Base-by-base conservation (phyloP, 2,329 filamentous ascomycete genomes). In the Triangularia setosa region DNA sequence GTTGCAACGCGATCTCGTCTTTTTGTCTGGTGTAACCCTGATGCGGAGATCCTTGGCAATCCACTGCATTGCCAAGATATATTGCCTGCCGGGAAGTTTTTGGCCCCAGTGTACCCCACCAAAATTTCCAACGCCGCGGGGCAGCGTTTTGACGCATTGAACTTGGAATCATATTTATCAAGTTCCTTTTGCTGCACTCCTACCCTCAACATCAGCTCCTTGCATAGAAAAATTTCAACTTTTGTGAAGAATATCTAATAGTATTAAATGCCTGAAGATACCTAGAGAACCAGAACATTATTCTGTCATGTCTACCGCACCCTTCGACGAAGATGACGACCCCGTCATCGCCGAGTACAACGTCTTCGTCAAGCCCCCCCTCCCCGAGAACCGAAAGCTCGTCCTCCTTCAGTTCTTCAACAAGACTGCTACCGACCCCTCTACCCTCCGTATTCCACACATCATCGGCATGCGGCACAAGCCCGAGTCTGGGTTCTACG, bases 401-500 rank as follows among this genome's bases (percentile, higher is more conserved):
- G 89, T 94, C 72, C 85, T 98, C 68, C 85, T 99, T 55, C 93
- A 98, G 79, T 96, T 96, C 76, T 90, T 93, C 25, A 93, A 93
- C 78, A 90, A 91, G 67, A 82, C 83, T 44, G 81, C 86, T 64
- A 81, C 85, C 48, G 84, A 89, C 67, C 73, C 77, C 11, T 72
- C 77, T 56, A 76, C 74, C 61, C 70, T 75, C 60, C 82, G 85
- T 5, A 90, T 90, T 77, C 84, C 84, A 62, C 82, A 85, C 23
- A 90, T 94, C 11, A 80, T 86, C 16, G 87, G 90, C 71, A 81
- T 98, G 72, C 92, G 94, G 69, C 80, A 97, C 75, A 99, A 98
- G 80, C 85, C 89, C 14, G 80, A 84, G 63, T 86, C 91, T 0
- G 93, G 93, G 63, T 91, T 97, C 79, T 82, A 97, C 63, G 95